Evolutionary conservation across 257 asterid species (phyloP), one percentile per base, ranked within the genome.

Genomic region (Penstemon eatonii): DNA sequence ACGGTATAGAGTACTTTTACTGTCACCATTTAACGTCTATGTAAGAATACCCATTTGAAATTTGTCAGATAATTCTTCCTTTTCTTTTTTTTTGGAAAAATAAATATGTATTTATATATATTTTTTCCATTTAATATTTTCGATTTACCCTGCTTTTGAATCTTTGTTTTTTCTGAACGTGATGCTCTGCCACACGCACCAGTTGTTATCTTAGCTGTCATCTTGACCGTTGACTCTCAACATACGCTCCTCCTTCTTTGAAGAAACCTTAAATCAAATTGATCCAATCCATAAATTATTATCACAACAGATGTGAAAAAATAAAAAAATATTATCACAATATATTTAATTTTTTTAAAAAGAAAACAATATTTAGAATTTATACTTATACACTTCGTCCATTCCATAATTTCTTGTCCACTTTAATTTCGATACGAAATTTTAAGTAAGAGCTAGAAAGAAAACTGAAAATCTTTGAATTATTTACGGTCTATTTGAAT

Each of bases 31-130:
- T 79, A 49, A 71, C 83, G 69, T 70, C 75, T 73, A 82, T 82
- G 75, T 76, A 56, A 84, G 79, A 68, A 76, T 68, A 65, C 86
- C 87, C 85, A 85, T 85, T 82, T 82, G 76, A 83, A n/a, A 66
- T 71, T 74, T 85, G 88, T 80, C 91, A 80, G 88, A 73, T 76
- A 51, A 54, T 69, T 67, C 42, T 18, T 63, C 44, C 12, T 39
- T 38, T 37, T 73, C 33, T 4, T 40, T 64, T 10, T 56, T 2
- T 56, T 13, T 0, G 2, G 2, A 25, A 25, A 25, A 25, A 25
- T 1, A 25, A 25, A 25, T 8, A 11, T 47, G 5, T 67, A 9
- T 3, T 3, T 39, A 51, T 55, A 18, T 18, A 6, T 15, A 18
- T 2, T 9, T n/a, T 49, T 61, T 18, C 46, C 13, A 36, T 54